Percentiles rank a stretch among this genome's conserved stretches.
Conservation (phyloP, 2,329 filamentous ascomycete species). For the Drechslerella coelobrocha region DNA sequence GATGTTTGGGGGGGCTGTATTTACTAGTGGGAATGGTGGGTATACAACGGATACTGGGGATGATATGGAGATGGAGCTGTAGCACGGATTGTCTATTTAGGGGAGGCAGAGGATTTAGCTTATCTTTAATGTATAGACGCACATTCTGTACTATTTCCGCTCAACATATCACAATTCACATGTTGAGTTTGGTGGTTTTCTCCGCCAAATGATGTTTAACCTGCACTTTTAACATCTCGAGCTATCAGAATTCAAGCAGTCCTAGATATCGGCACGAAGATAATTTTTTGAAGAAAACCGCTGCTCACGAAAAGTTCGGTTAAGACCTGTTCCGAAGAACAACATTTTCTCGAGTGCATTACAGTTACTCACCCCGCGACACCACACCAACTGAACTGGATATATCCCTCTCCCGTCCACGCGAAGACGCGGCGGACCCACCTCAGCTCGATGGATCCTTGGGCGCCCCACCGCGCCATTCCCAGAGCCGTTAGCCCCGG, state of each 20-base stretch:
- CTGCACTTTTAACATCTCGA: too few species aligned
- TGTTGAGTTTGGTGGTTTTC: too few species aligned
- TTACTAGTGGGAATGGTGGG: conserved; percentile 18
- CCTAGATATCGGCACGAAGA: too few species aligned
- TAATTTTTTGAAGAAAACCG: too few species aligned
- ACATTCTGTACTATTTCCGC: not conserved
- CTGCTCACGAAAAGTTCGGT: not conserved
- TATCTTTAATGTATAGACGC: too few species aligned
- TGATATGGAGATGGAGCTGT: conserved; percentile 47
- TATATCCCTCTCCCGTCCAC: conserved; percentile 7
- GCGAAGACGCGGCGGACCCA: conserved; percentile 24
- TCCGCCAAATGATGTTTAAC: too few species aligned
- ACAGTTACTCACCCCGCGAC: not conserved
- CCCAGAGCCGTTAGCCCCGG: conserved; percentile 18
- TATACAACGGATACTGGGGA: conserved; percentile 41
- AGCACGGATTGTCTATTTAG: not conserved
- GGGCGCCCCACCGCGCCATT: conserved; percentile 5
- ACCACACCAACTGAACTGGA: not conserved
- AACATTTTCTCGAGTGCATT: not conserved
- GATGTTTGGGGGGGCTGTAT: conserved; percentile 16
- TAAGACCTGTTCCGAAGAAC: not conserved
- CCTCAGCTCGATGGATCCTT: conserved; percentile 35
- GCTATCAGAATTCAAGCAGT: too few species aligned
- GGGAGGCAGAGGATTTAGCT: too few species aligned
- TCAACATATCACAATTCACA: not conserved